A percentile compares a stretch with the other conserved stretches of the same genome.
Evolutionary conservation across 2,329 filamentous ascomycete genomes (phyloP).

Genomic region (Neopestalotiopsis clavispora): DNA sequence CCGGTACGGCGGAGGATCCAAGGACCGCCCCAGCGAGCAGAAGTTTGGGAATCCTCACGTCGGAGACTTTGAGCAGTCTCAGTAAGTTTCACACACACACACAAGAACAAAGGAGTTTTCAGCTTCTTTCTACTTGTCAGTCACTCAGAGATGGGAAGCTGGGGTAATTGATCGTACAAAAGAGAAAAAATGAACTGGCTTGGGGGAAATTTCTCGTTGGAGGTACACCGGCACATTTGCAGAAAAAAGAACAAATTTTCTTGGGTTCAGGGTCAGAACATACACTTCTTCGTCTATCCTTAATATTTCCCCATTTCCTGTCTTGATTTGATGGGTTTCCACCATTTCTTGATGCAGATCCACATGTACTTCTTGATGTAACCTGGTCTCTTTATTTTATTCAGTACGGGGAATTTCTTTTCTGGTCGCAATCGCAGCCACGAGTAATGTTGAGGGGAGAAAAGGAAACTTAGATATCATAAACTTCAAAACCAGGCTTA

Average conservation of each 20-base stretch:
- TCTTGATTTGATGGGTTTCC: background rate
- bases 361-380: background rate
- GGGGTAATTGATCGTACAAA: too few species aligned
- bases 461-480: background rate
- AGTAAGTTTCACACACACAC: too few species aligned
- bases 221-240: background rate
- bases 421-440: background rate
- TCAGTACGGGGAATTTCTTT: background rate
- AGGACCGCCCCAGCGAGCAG: too few species aligned
- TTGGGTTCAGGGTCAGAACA: background rate
- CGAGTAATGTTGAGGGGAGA: background rate
- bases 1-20: background rate
- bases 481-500: background rate
- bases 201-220: too few species aligned
- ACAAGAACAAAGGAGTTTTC: too few species aligned
- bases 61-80: too few species aligned
- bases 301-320: conserved; percentile 7
- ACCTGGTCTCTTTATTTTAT: background rate
- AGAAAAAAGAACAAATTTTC: background rate
- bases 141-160: too few species aligned
- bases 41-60: too few species aligned
- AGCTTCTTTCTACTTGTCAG: too few species aligned
- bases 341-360: background rate
- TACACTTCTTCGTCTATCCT: conserved; percentile 21
- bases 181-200: too few species aligned